phyloP scores from a whole-genome alignment of 208 protist species.

The Leishmania amazonensis region DNA sequence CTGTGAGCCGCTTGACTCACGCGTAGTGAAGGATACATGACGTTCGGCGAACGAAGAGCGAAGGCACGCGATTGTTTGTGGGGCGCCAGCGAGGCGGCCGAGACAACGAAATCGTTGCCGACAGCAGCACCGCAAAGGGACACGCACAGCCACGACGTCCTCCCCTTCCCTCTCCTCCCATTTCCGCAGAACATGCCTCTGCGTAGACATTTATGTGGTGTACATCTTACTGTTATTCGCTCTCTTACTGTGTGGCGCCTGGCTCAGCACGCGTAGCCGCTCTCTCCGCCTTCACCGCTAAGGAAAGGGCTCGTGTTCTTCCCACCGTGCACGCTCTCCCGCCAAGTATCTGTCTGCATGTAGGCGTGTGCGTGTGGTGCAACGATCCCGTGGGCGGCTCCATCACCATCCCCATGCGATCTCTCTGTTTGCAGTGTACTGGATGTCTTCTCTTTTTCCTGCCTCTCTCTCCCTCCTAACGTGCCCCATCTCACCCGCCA shows the following conservation, averaged over 20 bases:
- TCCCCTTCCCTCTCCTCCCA: neutral
- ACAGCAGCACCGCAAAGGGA: neutral
- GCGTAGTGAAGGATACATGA: neutral
- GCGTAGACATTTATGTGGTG: neutral
- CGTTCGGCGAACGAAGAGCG: neutral
- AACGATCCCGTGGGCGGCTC: neutral
- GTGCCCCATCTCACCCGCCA: too few species aligned
- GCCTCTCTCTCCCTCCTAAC: neutral
- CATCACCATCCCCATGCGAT: neutral
- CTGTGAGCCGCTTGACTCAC: neutral
- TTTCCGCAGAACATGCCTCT: neutral
- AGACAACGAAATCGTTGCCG: neutral
- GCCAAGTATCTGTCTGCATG: neutral
- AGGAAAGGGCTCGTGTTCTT: neutral
- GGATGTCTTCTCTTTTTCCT: neutral
- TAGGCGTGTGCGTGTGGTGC: neutral
- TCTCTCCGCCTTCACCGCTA: neutral
- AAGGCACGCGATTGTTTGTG: neutral
- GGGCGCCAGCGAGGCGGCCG: neutral
- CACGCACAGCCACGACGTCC: neutral
- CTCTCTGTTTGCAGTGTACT: neutral
- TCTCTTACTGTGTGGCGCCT: neutral
- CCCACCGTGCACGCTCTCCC: neutral
- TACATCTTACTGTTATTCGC: neutral
- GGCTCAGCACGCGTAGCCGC: neutral